Percentiles rank a stretch among this genome's conserved stretches.
Conservation (phyloP, 805 yeast species). For the Starmerella riodocensis region DNA sequence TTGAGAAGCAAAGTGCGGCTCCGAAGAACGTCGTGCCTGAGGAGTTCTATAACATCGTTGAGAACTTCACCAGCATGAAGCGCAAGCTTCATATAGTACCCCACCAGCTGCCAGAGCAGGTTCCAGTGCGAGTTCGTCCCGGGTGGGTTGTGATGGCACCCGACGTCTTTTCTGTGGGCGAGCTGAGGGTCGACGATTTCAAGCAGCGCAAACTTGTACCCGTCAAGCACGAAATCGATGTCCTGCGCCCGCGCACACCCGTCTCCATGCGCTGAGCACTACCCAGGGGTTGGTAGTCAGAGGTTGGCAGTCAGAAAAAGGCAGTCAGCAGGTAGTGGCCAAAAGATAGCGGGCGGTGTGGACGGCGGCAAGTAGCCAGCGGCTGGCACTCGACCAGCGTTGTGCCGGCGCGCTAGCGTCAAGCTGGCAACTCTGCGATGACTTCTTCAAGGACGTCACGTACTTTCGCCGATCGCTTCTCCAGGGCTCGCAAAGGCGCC, state of each 20-base stretch:
- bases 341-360: no score
- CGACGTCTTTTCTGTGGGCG: conserved; percentile 53
- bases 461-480: no score
- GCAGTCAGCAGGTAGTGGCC: no score
- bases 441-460: no score
- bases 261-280: conserved; percentile 12
- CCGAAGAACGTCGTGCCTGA: conserved; percentile 45
- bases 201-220: conserved; percentile 37
- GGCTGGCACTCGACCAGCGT: no score
- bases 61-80: conserved; percentile 73
- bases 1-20: conserved; percentile 38
- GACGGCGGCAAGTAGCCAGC: no score
- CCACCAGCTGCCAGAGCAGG: conserved; percentile 42
- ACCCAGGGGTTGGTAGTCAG: no score
- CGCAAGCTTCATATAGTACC: conserved; percentile 80
- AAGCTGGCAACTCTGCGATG: no score
- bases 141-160: conserved; percentile 93
- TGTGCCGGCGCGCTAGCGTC: no score
- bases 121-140: conserved; percentile 49
- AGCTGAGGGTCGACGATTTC: conserved; percentile 42
- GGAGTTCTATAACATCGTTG: conserved; percentile 67
- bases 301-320: no score
- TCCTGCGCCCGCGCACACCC: conserved; percentile 76
- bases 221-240: conserved; percentile 59
- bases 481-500: no score